A percentile compares a stretch with the other conserved stretches of the same genome.
These are phyloP conservation scores for Candida tibetensis DNA, from an alignment of 805 yeast species.

Conservation along the genomic window DNA sequence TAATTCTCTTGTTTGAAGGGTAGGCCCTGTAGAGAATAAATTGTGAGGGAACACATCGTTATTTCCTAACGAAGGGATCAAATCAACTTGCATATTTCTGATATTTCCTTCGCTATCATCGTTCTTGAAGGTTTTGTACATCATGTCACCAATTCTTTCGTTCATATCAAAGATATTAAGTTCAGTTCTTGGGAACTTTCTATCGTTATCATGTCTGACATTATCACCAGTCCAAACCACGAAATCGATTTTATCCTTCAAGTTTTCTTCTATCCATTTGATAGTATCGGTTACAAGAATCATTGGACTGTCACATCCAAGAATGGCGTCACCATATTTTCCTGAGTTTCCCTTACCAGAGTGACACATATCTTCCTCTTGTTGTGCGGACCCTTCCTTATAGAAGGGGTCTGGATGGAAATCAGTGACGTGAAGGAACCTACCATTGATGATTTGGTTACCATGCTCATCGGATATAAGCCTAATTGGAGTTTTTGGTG, in stretches of 20 bases:
- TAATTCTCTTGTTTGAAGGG: constrained; percentile 79
- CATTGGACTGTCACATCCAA: constrained; percentile 78
- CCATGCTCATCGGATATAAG: constrained; percentile 22
- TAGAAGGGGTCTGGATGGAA: constrained; percentile 80
- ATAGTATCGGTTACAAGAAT: constrained; percentile 59
- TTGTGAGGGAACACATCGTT: constrained; percentile 91
- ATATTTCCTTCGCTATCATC: constrained; percentile 37
- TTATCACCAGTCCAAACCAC: constrained; percentile 92
- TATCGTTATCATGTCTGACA: constrained; percentile 79
- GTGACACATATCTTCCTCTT: constrained; percentile 54
- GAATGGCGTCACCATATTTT: constrained; percentile 68
- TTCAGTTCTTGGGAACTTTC: constrained; percentile 72
- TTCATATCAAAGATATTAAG: constrained; percentile 68
- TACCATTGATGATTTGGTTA: constrained; percentile 52
- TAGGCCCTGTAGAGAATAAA: constrained; percentile 81
- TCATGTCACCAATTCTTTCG: constrained; percentile 48
- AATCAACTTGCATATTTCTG: constrained; percentile 40
- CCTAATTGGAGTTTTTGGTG: constrained; percentile 29
- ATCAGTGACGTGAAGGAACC: constrained; percentile 84
- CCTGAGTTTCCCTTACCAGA: constrained; percentile 54
- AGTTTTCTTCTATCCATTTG: constrained; percentile 60
- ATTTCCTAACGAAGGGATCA: constrained; percentile 77
- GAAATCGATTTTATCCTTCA: constrained; percentile 77
- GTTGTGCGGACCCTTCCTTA: constrained; percentile 45
- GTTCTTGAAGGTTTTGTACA: constrained; percentile 50